These are phyloP conservation scores for Umbellularia californica DNA, from an alignment of 164 flowering plant genomes.

Conservation along the genomic window DNA sequence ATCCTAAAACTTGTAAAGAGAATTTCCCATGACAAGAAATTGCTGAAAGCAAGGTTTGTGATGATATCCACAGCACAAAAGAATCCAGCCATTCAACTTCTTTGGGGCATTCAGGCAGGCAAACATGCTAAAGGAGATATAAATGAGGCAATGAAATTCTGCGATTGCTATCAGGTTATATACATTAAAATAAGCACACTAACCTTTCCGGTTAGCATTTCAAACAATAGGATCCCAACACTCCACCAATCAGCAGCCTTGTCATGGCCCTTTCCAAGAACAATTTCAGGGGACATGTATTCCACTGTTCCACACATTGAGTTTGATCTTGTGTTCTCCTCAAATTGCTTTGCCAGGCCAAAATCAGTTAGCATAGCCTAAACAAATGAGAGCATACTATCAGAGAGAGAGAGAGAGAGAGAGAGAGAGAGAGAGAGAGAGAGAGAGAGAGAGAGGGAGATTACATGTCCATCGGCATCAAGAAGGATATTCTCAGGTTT, in stretches of 20 bases:
- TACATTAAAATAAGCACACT: slow-evolving; percentile 10
- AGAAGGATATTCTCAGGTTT: slow-evolving; percentile 94
- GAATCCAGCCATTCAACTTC: no score
- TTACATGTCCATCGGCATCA: slow-evolving; percentile 94
- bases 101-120: no score
- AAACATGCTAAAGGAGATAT: no score
- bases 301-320: slow-evolving; percentile 91
- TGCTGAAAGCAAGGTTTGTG: not conserved
- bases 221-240: slow-evolving; percentile 76
- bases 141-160: no score
- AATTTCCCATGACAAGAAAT: not conserved
- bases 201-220: slow-evolving; percentile 97
- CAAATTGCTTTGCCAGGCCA: slow-evolving; percentile 87
- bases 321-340: slow-evolving; percentile 70
- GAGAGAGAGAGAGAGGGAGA: not conserved
- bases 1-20: not conserved
- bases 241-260: slow-evolving; percentile 99
- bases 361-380: slow-evolving; percentile 91
- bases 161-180: no score
- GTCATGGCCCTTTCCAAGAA: slow-evolving; percentile 86
- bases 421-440: not conserved
- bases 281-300: slow-evolving; percentile 93
- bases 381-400: not conserved
- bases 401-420: not conserved
- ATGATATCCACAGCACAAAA: not conserved